A percentile compares a stretch with the other conserved stretches of the same genome.
These are phyloP conservation scores for Suhomyces chickasaworum DNA, from an alignment of 1,139 yeast species.

Conservation along the genomic window DNA sequence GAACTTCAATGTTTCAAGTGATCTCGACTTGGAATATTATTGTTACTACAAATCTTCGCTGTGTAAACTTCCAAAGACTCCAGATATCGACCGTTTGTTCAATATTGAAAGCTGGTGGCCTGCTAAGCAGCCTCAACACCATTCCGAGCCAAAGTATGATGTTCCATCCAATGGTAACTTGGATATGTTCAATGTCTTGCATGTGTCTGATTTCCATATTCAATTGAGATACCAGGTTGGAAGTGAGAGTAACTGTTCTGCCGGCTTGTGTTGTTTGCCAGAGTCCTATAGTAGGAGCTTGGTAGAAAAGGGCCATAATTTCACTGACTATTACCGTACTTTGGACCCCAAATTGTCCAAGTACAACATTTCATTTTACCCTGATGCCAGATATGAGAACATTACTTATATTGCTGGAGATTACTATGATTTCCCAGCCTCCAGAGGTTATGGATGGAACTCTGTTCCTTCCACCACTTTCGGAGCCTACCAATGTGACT, in stretches of 20 bases:
- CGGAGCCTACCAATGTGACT: constrained; percentile 65
- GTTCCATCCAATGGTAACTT: constrained; percentile 15
- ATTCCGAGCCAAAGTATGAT: constrained; percentile 28
- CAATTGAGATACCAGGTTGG: constrained; percentile 59
- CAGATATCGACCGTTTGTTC: constrained; percentile 30
- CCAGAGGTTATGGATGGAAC: constrained; percentile 43
- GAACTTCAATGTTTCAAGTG: constrained; percentile 39
- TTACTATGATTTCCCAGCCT: constrained; percentile 38
- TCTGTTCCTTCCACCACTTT: constrained; percentile 58
- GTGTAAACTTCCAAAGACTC: constrained; percentile 34
- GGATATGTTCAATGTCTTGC: constrained; percentile 49
- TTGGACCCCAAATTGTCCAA: constrained; percentile 22
- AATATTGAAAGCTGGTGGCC: constrained; percentile 38
- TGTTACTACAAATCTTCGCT: constrained; percentile 32
- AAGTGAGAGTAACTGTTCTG: constrained; percentile 62
- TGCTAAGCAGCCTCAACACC: constrained; percentile 27
- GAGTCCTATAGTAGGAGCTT: constrained; percentile 36
- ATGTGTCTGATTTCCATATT: constrained; percentile 54
- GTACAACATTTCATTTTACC: constrained; percentile 34
- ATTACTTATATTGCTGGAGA: constrained; percentile 43
- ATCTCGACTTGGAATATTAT: constrained; percentile 38
- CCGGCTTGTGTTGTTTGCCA: constrained; percentile 50
- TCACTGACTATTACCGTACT: constrained; percentile 28
- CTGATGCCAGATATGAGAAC: constrained; percentile 39
- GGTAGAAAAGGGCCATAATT: constrained; percentile 33